Conservation (phyloP, 306 rosid genomes). For the Sechiopsis laciniata region DNA sequence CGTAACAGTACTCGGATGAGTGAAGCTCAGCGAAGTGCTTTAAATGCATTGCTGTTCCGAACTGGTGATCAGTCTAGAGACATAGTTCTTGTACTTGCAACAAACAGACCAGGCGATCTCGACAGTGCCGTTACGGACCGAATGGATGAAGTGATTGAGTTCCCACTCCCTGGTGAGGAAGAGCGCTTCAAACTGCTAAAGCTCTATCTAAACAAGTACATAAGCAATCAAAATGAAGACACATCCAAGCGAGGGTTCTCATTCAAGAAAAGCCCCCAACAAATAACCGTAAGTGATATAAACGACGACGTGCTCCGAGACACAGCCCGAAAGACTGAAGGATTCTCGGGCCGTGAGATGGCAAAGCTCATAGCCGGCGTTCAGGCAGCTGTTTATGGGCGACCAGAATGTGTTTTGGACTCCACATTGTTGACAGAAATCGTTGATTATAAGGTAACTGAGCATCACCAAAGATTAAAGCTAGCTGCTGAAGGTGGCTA, state of each 20-base stretch:
- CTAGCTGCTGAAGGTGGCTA: constrained; percentile 75
- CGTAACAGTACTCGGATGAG: constrained; percentile 92
- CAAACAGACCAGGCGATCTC: constrained; percentile 96
- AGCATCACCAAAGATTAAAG: constrained; percentile 78
- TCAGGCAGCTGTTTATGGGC: constrained; percentile 95
- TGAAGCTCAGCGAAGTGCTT: constrained; percentile 97
- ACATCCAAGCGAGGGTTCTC: constrained; percentile 35
- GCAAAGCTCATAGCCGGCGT: constrained; percentile 90
- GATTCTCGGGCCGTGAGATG: constrained; percentile 96
- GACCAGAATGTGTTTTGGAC: constrained; percentile 80
- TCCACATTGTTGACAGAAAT: constrained; percentile 57
- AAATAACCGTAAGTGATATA: constrained; percentile 50
- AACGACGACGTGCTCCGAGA: constrained; percentile 63
- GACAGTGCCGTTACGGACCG: constrained; percentile 90
- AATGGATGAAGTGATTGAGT: constrained; percentile 91
- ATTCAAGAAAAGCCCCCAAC: constrained; percentile 49
- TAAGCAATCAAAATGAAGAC: constrained; percentile 38
- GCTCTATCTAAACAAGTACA: constrained; percentile 70
- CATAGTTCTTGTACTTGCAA: constrained; percentile 91
- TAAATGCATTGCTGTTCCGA: constrained; percentile 92
- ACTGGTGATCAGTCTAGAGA: constrained; percentile 98
- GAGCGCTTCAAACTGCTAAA: constrained; percentile 77
- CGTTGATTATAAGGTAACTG: constrained; percentile 83
- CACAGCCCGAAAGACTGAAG: constrained; percentile 74
- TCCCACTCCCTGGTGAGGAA: constrained; percentile 89